Base-by-base conservation (phyloP, 352 stramenopile species). In the Pythium pyrilobum region DNA sequence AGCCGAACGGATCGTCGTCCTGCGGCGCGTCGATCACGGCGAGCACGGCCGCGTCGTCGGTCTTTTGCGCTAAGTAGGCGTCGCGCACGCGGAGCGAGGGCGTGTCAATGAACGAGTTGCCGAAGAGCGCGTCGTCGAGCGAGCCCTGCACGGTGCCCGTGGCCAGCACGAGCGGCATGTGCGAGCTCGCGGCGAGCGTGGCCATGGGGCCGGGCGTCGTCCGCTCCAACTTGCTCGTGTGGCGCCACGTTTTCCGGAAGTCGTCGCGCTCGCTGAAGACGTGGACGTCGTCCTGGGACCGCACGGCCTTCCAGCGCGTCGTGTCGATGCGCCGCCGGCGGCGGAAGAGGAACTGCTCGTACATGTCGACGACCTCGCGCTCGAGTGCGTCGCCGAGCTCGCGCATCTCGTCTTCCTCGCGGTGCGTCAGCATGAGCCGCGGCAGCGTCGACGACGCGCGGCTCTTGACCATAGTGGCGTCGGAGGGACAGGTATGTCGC, bases 291-390 rank as follows among this genome's bases (percentile, higher is more conserved):
- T 75, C 69, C 15, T 65, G 59, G 21, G 62, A 52, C 45, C 71
- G 71, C 43, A 75, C 51, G 23, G 42, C 40, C 46, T 79, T 79
- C 72, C 69, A 82, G 10, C 62, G 67, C 6, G 56, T 61, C 24
- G 31, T 42, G 53, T 77, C 62, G n/a, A 79, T 51, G 25, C 54
- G 47, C 5, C 60, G 67, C 0, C 50, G 34, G 23, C 61, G 56
- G n/a, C 51, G 52, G 34, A 77, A 66, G 21, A 75, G 33, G 13
- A 71, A 64, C n/a, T 70, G 53, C 40, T 78, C 72, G 43, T 74
- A 78, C 34, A 66, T 38, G 5, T 38, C 58, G 8, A 71, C 46
- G 44, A 53, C 64, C 43, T 76, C 71, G 33, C 24, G 42, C 23
- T 57, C 50, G 2, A 57, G 40, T 9, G 31, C 28, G 11, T 33